Percentiles rank a stretch among this genome's conserved stretches.
These are phyloP conservation scores for Aspergillus sergii DNA, from an alignment of 2,329 filamentous ascomycete species.

Conservation along the genomic window DNA sequence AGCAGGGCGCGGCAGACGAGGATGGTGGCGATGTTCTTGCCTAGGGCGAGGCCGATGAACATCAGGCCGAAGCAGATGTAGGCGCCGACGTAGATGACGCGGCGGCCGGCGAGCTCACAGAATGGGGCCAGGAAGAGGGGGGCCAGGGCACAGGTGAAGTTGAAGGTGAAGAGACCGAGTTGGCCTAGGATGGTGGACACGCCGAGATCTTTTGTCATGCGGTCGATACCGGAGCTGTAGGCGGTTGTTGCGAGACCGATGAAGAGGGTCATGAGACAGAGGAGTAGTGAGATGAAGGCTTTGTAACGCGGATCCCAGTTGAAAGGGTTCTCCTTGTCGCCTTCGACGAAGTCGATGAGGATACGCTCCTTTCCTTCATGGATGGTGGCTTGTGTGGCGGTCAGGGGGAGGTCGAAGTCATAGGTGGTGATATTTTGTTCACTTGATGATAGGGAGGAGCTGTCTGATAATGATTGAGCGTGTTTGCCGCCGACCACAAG, in stretches of 20 bases:
- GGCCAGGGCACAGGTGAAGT: slow-evolving; percentile 52
- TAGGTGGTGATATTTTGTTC: slow-evolving; percentile 37
- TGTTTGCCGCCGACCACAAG: slow-evolving; percentile 33
- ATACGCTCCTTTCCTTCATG: slow-evolving; percentile 50
- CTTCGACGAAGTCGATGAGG: slow-evolving; percentile 49
- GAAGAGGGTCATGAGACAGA: slow-evolving; percentile 57
- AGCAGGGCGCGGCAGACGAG: slow-evolving; percentile 51
- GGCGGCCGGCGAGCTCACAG: slow-evolving; percentile 53
- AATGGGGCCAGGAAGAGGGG: slow-evolving; percentile 54
- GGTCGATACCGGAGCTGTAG: slow-evolving; percentile 53
- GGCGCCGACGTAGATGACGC: slow-evolving; percentile 50
- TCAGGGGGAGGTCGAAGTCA: slow-evolving; percentile 54
- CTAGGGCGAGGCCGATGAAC: slow-evolving; percentile 53
- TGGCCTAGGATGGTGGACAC: slow-evolving; percentile 48
- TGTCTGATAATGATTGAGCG: slow-evolving; percentile 25
- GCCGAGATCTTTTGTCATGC: slow-evolving; percentile 51
- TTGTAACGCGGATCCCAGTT: slow-evolving; percentile 53
- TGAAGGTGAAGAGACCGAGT: slow-evolving; percentile 55
- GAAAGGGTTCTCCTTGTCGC: slow-evolving; percentile 55
- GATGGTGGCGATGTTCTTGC: slow-evolving; percentile 53
- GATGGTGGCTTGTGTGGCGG: slow-evolving; percentile 45
- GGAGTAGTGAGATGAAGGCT: slow-evolving; percentile 49
- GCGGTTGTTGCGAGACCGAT: slow-evolving; percentile 58
- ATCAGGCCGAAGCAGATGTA: slow-evolving; percentile 51
- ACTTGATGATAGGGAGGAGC: slow-evolving; percentile 20